Base-by-base conservation (phyloP, 441 rosid genomes). In the Kokia cookei region DNA sequence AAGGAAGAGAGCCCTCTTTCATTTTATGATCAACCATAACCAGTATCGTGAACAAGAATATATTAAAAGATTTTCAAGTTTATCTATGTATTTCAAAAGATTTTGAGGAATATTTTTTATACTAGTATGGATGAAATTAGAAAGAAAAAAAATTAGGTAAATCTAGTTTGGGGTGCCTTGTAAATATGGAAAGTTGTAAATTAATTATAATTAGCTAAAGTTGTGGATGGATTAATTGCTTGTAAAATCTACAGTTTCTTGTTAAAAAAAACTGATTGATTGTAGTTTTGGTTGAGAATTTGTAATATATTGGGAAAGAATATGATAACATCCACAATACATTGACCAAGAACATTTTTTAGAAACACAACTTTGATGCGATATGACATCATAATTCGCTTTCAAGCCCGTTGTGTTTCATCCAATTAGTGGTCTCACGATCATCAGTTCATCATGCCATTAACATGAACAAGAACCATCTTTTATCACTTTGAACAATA, bases 1-100 rank as follows among this genome's bases (percentile, higher is more conserved):
- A 82, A 65, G 80, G 83, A 54, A 72, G 77, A 78, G 80, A 79
- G 50, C 37, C 77, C 26, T 81, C 74, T 15, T 83, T 82, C 58
- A 68, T 80, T 35, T 74, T 75, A 22, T 89, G 73, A 84, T 71
- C 24, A 2, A 32, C 64, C 64, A 60, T 27, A 29, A 60, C 29
- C 37, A 61, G 9, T 1, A 40, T 50, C 62, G 69, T 27, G 35
- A 67, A 57, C 15, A 66, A 47, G 40, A 4, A 47, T 22, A 55
- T 9, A 22, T 55, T 1, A 55, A 55, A 55, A 22, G 22, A 1
- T 0, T 2, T 9, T 7, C 11, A 22, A 19, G 60, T 55, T 51
- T 55, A 9, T 55, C 29, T 4, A 55, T 8, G 13, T 55, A 55
- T 55, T 19, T 22, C 2, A 55, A 17, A n/a, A 17, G 2, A 17